Evolutionary conservation across 768 basidiomycete genomes (phyloP), one percentile per base, ranked within the genome.

Genomic region (Lentinula aciculospora): DNA sequence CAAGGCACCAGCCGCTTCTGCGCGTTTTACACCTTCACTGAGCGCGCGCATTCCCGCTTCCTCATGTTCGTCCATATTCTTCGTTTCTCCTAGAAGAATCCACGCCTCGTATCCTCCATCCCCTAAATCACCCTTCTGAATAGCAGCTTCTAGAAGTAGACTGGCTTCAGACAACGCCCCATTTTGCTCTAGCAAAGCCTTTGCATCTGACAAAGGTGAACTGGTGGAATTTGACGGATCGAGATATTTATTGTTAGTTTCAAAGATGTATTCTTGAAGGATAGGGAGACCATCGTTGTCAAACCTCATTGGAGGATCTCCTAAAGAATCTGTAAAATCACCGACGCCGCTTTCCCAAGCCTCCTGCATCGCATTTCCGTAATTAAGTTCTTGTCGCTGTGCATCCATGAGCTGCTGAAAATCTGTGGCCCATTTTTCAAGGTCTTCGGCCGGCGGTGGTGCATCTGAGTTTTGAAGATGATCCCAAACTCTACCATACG

Each of bases 21-120:
- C 89, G 53, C 74, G 73, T 62, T 74, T 78, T 5, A 89, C 85
- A 44, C 92, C 89, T 68, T 92, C 83, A 50, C 76, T 75, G 32
- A 94, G 74, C 2, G 93, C 93, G 29, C 82, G 81, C 81, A 95
- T 87, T 12, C 87, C 92, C 17, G 81, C 78, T 32, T 91, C 87
- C 69, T 93, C 92, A 9, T 88, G 83, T 67, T 94, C 92, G 62
- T 94, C 92, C 92, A 94, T 88, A 63, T 85, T 86, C 58, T 94
- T 81, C 0, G 89, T 89, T 69, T 95, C 90, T 9, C 96, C 96
- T 2, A 98, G 76, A 19, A 96, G 76, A 53, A 93, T 85, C 96
- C 96, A 99, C 0, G 94, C 82, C 68, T 96, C 95, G 53, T 86
- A 92, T 50, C 91, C 85, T 25, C 85, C 88, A 65, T 88, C 83